phyloP scores from a whole-genome alignment of 139 green algal species.

The Picochlorum sp. region DNA sequence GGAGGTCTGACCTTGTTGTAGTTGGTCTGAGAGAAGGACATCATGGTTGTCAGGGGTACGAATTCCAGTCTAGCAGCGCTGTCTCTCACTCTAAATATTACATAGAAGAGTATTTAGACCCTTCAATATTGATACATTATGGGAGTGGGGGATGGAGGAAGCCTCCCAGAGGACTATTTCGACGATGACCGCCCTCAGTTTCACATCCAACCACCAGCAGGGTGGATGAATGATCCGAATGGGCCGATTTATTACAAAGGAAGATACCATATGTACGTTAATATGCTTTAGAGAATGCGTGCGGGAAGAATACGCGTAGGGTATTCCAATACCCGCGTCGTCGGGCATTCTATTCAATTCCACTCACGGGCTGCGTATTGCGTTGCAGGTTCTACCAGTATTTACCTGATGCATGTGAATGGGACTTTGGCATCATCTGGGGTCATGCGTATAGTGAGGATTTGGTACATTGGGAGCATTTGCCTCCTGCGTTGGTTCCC shows the following conservation, averaged over 20 bases:
- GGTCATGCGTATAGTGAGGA: conserved; percentile 64
- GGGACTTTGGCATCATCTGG: conserved; percentile 76
- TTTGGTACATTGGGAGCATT: conserved; percentile 61
- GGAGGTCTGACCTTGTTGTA: too few relatives aligned
- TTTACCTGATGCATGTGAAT: conserved; percentile 52
- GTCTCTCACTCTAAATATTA: too few relatives aligned
- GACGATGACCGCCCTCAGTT: conserved; percentile 39
- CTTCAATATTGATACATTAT: neutral
- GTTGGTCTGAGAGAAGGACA: too few relatives aligned
- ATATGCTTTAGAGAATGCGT: neutral
- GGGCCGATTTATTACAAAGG: conserved; percentile 47
- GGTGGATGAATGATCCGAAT: conserved; percentile 68
- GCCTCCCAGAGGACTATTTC: conserved; percentile 3
- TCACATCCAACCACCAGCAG: conserved; percentile 41
- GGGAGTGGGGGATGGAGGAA: neutral
- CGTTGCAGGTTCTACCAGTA: conserved; percentile 73
- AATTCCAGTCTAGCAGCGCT: too few relatives aligned
- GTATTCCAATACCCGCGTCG: neutral
- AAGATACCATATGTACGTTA: conserved; percentile 45
- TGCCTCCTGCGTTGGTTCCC: conserved; percentile 61
- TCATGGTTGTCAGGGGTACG: too few relatives aligned
- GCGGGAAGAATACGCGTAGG: too few relatives aligned
- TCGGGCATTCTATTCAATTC: neutral
- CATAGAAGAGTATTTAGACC: too few relatives aligned
- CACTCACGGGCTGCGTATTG: neutral